These are phyloP conservation scores for Castanea mollissima DNA, from an alignment of 306 rosid genomes.

Conservation along the genomic window DNA sequence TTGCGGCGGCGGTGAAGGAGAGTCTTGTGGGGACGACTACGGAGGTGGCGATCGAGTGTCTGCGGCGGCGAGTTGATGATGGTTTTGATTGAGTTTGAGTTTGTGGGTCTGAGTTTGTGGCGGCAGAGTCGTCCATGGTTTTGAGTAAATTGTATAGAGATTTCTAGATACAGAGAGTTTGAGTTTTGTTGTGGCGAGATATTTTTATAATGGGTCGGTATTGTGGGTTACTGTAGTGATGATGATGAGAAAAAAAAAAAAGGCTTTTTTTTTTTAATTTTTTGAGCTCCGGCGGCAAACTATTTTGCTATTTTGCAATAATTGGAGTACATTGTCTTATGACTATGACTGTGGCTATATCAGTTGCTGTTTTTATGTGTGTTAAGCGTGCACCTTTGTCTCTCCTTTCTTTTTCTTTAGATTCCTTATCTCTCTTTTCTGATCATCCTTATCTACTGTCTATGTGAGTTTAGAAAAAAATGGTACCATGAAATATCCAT, in stretches of 20 bases:
- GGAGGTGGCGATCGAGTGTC: slow-evolving; percentile 51
- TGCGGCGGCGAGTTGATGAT: slow-evolving; percentile 41
- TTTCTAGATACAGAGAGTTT: not conserved
- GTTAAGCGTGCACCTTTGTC: not conserved
- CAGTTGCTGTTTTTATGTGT: too few species aligned
- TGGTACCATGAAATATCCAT: too few species aligned
- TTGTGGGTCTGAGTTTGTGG: slow-evolving; percentile 7
- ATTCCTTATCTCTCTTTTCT: not conserved
- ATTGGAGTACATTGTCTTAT: not conserved
- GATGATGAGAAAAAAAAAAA: too few species aligned
- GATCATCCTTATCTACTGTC: too few species aligned
- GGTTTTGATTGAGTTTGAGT: not conserved
- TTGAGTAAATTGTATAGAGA: not conserved
- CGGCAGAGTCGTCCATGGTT: slow-evolving; percentile 31
- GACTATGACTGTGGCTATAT: too few species aligned
- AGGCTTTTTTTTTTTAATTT: too few species aligned
- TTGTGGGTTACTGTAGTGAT: too few species aligned
- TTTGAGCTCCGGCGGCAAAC: not conserved
- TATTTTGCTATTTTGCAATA: not conserved
- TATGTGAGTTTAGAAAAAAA: too few species aligned
- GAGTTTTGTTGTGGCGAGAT: too few species aligned
- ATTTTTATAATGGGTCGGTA: too few species aligned
- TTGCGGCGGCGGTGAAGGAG: slow-evolving; percentile 1
- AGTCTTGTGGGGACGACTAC: slow-evolving; percentile 29
- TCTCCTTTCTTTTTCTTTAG: not conserved